phyloP scores from a whole-genome alignment of 306 rosid species.

The Vigna hirtella region DNA sequence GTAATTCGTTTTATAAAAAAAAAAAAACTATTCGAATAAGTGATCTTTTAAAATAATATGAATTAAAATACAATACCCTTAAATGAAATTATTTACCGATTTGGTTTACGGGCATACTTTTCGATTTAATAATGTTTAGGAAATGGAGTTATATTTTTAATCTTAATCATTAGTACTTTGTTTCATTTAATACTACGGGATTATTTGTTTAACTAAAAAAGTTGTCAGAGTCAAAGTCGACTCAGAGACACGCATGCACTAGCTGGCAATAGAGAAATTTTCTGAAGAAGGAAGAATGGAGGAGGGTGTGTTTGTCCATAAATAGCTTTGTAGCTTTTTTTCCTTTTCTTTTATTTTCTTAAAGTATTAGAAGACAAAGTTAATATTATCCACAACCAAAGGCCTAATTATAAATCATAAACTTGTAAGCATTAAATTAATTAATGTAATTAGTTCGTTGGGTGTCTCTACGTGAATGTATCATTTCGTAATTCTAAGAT shows the following conservation, averaged over 20 bases:
- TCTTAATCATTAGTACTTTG: neutral
- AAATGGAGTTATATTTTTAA: neutral
- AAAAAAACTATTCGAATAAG: neutral
- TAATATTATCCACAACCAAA: constrained; percentile 27
- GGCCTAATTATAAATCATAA: constrained; percentile 22
- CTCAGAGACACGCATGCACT: constrained; percentile 28
- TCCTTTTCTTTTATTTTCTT: too few species aligned
- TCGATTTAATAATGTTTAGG: neutral
- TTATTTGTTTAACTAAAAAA: neutral
- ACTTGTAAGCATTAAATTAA: constrained; percentile 1
- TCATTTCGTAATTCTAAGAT: neutral
- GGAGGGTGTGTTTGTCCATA: neutral
- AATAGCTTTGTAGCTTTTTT: neutral
- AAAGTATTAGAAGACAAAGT: neutral
- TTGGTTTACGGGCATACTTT: neutral
- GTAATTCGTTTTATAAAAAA: neutral
- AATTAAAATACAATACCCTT: neutral
- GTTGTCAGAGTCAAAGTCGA: constrained; percentile 4
- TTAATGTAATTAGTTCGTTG: constrained; percentile 4
- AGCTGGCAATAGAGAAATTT: constrained; percentile 24
- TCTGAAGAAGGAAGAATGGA: neutral
- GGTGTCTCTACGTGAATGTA: neutral
- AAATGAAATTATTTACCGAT: neutral
- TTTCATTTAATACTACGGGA: neutral
- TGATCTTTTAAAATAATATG: neutral